A percentile compares a stretch with the other conserved stretches of the same genome.
Evolutionary conservation across 176 grass and related monocot species (phyloP).

Genomic region (Musa beccarii): DNA sequence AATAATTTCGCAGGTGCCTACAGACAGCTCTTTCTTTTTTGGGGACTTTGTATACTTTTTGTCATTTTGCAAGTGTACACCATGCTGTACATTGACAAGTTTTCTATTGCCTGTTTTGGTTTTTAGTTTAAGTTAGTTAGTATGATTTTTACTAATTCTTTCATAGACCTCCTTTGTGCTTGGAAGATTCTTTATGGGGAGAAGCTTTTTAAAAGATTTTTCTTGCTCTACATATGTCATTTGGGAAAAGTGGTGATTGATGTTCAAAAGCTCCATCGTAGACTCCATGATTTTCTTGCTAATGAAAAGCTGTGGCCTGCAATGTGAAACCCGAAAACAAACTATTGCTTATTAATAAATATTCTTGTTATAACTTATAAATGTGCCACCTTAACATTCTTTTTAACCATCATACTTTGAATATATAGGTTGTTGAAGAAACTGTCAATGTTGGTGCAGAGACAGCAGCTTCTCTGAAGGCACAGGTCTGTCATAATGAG

Average conservation of each 20-base stretch:
- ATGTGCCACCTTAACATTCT: not conserved
- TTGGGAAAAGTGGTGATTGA: not conserved
- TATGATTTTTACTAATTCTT: not conserved
- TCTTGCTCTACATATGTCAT: not conserved
- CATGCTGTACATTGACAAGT: not conserved
- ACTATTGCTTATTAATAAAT: not conserved
- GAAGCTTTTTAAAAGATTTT: too few species aligned
- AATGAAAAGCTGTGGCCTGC: not conserved
- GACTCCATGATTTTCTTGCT: not conserved
- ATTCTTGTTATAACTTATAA: not conserved
- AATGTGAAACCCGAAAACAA: not conserved
- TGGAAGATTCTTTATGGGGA: too few species aligned
- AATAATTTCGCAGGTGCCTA: not conserved
- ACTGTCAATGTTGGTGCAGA: constrained; percentile 86
- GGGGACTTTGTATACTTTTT: not conserved
- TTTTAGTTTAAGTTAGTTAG: not conserved
- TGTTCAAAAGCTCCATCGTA: not conserved
- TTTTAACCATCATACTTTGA: not conserved
- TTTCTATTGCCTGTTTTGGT: not conserved
- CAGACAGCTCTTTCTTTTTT: not conserved
- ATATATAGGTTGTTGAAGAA: constrained; percentile 71
- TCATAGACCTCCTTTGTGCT: not conserved
- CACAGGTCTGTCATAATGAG: constrained; percentile 42
- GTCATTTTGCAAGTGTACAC: not conserved
- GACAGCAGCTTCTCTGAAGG: constrained; percentile 84